Percentiles rank a stretch among this genome's conserved stretches.
phyloP scores from a whole-genome alignment of 805 yeast species.

The Monosporozyma siamensis region DNA sequence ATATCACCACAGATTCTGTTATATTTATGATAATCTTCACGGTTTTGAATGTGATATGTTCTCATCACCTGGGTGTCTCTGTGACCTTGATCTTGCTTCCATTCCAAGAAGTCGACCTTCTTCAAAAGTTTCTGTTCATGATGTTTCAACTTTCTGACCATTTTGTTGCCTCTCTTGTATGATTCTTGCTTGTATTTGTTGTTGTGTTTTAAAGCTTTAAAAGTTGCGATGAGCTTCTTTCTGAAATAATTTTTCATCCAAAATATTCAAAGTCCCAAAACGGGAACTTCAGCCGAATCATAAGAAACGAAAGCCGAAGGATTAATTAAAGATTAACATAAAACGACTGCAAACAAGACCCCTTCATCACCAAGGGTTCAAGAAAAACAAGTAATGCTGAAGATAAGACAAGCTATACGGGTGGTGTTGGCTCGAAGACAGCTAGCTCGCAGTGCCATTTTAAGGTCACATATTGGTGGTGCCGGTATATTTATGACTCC shows the following conservation, averaged over 20 bases:
- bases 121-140: conserved; percentile 92
- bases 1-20: conserved; percentile 89
- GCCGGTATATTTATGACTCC: conserved; percentile 62
- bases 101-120: conserved; percentile 92
- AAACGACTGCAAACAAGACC: no score
- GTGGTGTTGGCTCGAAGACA: no score
- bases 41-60: conserved; percentile 82
- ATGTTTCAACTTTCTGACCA: conserved; percentile 85
- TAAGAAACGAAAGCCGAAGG: neutral
- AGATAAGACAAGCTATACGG: no score
- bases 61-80: conserved; percentile 96
- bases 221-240: conserved; percentile 14
- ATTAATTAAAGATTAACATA: no score
- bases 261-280: neutral
- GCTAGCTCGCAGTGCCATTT: neutral
- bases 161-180: conserved; percentile 20
- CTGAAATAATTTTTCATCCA: conserved; percentile 1
- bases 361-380: no score
- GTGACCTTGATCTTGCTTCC: conserved; percentile 95
- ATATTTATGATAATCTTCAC: conserved; percentile 93
- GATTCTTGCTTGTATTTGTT: neutral
- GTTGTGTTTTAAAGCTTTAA: no score
- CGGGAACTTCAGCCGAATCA: neutral
- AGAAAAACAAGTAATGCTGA: no score
- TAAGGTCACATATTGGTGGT: conserved; percentile 65